Base-by-base conservation (phyloP, 2,329 filamentous ascomycete species). In the Hymenoscyphus scutula region DNA sequence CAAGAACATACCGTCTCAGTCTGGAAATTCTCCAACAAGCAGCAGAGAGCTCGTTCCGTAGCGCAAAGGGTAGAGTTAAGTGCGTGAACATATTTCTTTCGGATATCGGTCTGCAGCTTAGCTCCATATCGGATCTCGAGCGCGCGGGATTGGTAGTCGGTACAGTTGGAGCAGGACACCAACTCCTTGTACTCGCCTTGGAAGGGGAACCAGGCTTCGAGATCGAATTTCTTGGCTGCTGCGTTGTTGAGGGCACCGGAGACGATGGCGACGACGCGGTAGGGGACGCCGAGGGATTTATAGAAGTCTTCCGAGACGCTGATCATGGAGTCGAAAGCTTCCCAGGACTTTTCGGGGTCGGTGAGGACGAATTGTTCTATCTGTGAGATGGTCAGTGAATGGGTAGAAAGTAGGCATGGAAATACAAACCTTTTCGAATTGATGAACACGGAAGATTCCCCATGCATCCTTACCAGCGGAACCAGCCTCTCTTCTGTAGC, bases 171-270 rank as follows among this genome's bases (percentile, higher is more conserved):
- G 84, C 93, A 97, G 23, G 91, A 96, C 58, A 98, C 95, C 30
- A 99, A 85, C 80, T 98, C 95, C 80, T 98, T 98, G 84, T 98
- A 99, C 78, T 98, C 95, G 71, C 90, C 90, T 77, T 98, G 93
- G 82, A 90, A 96, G 17, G 92, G 92, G 77, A 96, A 97, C 91
- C 92, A 96, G 2, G 95, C 94, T 76, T 99, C 95, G 25, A 99
- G 83, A 74, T 99, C 95, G 75, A 89, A 93, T 79, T 99, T 99
- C 84, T 97, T 97, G 30, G 91, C 82, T 3, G 89, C 89, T 1
- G 90, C 90, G 71, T 93, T 96, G 79, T 96, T 97, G 72, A 99
- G 80, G 0, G 95, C 95, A 4, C 94, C 94, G n/a, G 92, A 97
- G 62, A 98, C 95, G 68, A 99, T 99, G 60, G 89, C 88, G 10